These are phyloP conservation scores for Aspergillus phoenicis DNA, from an alignment of 2,329 filamentous ascomycete species.

Conservation along the genomic window DNA sequence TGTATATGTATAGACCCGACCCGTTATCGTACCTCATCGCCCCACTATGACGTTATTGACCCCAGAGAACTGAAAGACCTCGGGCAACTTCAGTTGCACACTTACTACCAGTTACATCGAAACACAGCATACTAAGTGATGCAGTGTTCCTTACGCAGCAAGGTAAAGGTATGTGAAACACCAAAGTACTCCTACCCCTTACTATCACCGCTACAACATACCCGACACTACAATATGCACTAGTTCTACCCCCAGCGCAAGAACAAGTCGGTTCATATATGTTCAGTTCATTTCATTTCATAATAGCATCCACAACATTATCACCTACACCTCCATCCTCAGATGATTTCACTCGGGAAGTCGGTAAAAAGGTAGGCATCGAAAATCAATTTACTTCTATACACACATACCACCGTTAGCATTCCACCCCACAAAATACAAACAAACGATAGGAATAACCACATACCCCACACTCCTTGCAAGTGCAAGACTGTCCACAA, in stretches of 20 bases:
- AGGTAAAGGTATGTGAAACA: no score
- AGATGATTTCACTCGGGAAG: neutral
- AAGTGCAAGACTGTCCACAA: constrained; percentile 38
- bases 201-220: no score
- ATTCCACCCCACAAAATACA: constrained; percentile 6
- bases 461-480: constrained; percentile 45
- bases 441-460: neutral
- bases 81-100: neutral
- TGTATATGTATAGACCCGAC: neutral
- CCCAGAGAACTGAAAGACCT: neutral
- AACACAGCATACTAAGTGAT: no score
- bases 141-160: no score
- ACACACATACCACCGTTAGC: neutral
- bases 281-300: neutral
- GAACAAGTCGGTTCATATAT: no score
- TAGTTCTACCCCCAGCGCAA: neutral
- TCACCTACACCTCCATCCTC: neutral
- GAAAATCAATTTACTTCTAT: neutral
- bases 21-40: constrained; percentile 3
- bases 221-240: neutral
- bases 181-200: no score
- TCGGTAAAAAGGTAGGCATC: no score
- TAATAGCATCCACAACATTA: constrained; percentile 2
- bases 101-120: neutral
- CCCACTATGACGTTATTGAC: neutral